Base-by-base conservation (phyloP, 192 early-diverging fungal species). In the Lobulomyces angularis region DNA sequence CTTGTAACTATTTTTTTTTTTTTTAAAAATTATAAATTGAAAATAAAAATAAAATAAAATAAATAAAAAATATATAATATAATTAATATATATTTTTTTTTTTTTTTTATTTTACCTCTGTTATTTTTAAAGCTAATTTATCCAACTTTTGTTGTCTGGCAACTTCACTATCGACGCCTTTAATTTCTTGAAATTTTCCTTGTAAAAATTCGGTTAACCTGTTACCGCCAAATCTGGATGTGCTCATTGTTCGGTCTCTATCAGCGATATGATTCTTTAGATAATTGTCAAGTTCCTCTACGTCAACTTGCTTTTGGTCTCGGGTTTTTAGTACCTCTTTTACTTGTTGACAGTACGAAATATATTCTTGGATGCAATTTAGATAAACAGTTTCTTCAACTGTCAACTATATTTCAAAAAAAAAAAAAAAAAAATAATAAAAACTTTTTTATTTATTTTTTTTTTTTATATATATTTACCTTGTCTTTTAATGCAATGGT, bases 241-340 rank as follows among this genome's bases (percentile, higher is more conserved):
- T 71, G 53, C 72, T 71, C 21, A 74, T 35, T 34, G 82, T 64
- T 6, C 79, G 64, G 18, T 89, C 85, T 27, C 78, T 71, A 35
- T 96, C 89, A 0, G 70, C 47, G 0, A 58, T 54, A 17, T 82
- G 65, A 38, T 79, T 76, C 49, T 82, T 72, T 36, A 91, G 57
- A 32, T 81, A 90, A 37, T 69, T 65, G 5, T 78, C 73, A 31
- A 97, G 59, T 36, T 84, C 90, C 63, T 97, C 90, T 55, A 80
- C 80, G 64, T 97, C 93, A 5, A 91, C 65, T 64, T 97, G 93
- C 61, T 94, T 94, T 58, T 97, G 89, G 60, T 97, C 93, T 16
- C 90, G 61, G 39, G 71, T 48, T 43, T 69, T 76, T 19, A 97
- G 65, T 27, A 83, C 68, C 41, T 82, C 82, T 79, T 82, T 85